phyloP scores from a whole-genome alignment of 2,329 filamentous ascomycete genomes.

The Elsinoe ampelina region DNA sequence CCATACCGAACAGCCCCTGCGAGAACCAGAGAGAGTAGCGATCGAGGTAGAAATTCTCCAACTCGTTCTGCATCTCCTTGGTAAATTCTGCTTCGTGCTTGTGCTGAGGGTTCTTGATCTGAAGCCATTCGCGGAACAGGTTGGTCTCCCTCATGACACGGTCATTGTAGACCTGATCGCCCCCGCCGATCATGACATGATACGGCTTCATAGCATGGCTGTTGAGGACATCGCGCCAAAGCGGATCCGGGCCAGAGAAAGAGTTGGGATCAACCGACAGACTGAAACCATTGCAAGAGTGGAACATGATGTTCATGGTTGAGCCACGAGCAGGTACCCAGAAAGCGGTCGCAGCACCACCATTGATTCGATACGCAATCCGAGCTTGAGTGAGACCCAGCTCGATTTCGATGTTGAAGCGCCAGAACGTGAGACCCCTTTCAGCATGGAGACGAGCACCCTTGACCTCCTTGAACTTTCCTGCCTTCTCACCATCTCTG shows the following conservation, averaged over 20 bases:
- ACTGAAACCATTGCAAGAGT: constrained; percentile 96
- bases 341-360: constrained; percentile 78
- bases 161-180: constrained; percentile 96
- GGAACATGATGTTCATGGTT: constrained; percentile 98
- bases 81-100: constrained; percentile 75
- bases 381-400: constrained; percentile 67
- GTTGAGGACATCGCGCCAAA: constrained; percentile 95
- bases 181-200: constrained; percentile 96
- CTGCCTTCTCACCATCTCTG: constrained; percentile 69
- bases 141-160: constrained; percentile 63
- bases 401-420: constrained; percentile 91
- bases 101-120: constrained; percentile 66
- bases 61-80: constrained; percentile 71
- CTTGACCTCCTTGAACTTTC: constrained; percentile 72
- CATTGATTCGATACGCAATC: constrained; percentile 91
- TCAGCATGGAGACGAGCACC: constrained; percentile 78
- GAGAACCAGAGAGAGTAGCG: constrained; percentile 94
- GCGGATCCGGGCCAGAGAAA: constrained; percentile 84
- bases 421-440: constrained; percentile 88
- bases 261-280: constrained; percentile 64
- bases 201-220: constrained; percentile 85
- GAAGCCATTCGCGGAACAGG: constrained; percentile 75
- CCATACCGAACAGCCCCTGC: constrained; percentile 86
- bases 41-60: constrained; percentile 81
- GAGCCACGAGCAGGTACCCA: constrained; percentile 82